phyloP scores from a whole-genome alignment of 768 basidiomycete species.

The Lentinula guzmanii region DNA sequence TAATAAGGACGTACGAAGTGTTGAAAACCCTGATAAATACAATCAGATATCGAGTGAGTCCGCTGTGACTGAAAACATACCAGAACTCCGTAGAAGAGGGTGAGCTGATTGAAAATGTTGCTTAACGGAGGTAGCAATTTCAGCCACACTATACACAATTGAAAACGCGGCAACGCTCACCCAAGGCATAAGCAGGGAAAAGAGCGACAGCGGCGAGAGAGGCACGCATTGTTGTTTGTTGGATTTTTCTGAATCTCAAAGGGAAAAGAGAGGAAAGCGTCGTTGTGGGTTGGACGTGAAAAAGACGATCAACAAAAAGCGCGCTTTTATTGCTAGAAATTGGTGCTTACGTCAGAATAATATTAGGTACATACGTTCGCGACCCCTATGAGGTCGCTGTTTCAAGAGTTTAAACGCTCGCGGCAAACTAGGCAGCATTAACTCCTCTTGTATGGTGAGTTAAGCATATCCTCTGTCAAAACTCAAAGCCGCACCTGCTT shows the following conservation, averaged over 20 bases:
- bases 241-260: background rate
- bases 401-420: background rate
- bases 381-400: background rate
- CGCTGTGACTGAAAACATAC: background rate
- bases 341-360: background rate
- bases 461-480: background rate
- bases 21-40: background rate
- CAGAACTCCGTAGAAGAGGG: background rate
- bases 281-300: background rate
- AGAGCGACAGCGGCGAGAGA: conserved; percentile 4
- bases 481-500: background rate
- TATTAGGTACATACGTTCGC: background rate
- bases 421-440: background rate
- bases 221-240: background rate
- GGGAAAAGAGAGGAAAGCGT: background rate
- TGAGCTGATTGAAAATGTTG: background rate
- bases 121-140: background rate
- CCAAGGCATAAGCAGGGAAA: conserved; percentile 1
- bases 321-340: background rate
- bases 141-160: background rate
- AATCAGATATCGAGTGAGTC: background rate
- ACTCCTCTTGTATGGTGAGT: background rate
- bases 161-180: background rate
- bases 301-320: background rate
- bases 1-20: background rate